A percentile compares a stretch with the other conserved stretches of the same genome.
These are phyloP conservation scores for Protea cynaroides DNA, from an alignment of 164 flowering plant genomes.

Conservation along the genomic window DNA sequence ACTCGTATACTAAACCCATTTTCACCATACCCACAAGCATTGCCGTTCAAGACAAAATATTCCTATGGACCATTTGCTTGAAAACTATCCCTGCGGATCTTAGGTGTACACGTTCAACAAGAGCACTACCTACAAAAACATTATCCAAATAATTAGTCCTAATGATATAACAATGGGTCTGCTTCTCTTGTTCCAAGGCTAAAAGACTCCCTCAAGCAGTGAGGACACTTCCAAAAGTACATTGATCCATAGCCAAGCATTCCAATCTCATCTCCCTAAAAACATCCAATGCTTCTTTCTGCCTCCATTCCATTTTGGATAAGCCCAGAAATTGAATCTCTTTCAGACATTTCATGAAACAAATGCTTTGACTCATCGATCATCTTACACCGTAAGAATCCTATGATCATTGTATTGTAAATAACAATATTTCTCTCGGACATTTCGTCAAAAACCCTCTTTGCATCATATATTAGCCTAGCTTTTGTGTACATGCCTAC, in stretches of 20 bases:
- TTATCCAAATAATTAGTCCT: conserved; percentile 45
- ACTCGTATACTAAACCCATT: too few relatives aligned
- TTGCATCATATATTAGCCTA: conserved; percentile 35
- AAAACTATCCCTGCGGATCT: conserved; percentile 59
- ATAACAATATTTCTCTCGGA: conserved; percentile 40
- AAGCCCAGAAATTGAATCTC: conserved; percentile 26
- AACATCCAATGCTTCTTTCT: conserved; percentile 49
- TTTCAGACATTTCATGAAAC: conserved; percentile 36
- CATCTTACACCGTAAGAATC: conserved; percentile 30
- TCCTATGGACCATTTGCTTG: conserved; percentile 46
- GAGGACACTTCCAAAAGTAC: conserved; percentile 69
- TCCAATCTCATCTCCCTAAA: conserved; percentile 56
- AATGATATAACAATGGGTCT: conserved; percentile 54
- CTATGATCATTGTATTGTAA: conserved; percentile 11
- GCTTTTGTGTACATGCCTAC: conserved; percentile 26
- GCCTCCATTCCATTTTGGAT: conserved; percentile 48
- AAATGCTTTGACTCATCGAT: conserved; percentile 33
- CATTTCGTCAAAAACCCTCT: conserved; percentile 36
- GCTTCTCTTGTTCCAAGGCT: conserved; percentile 58
- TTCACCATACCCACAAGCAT: too few relatives aligned
- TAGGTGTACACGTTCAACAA: conserved; percentile 32
- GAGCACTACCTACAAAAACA: conserved; percentile 56
- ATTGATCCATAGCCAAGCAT: conserved; percentile 59
- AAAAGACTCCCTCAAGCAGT: conserved; percentile 69
- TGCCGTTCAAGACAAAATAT: conserved; percentile 85